Evolutionary conservation across 2,329 filamentous ascomycete genomes (phyloP).

Genomic region (Nectriaceae sp.): DNA sequence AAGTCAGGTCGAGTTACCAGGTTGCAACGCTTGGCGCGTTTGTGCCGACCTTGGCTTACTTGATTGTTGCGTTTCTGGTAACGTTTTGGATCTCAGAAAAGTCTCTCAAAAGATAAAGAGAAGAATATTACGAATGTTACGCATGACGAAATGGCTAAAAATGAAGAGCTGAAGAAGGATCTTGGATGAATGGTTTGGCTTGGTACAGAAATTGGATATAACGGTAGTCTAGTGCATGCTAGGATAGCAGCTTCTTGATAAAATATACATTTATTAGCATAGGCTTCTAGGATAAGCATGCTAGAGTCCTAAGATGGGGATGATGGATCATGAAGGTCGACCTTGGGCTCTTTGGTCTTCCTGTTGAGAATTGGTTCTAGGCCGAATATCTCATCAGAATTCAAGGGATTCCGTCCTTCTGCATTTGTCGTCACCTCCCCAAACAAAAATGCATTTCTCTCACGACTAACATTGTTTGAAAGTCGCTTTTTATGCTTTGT

Average conservation of each 20-base stretch:
- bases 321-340: neutral
- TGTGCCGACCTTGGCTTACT: constrained; percentile 38
- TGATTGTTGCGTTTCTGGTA: constrained; percentile 40
- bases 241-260: no score
- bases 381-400: constrained; percentile 56
- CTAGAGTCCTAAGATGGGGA: neutral
- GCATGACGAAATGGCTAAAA: no score
- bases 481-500: constrained; percentile 42
- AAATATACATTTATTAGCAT: no score
- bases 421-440: constrained; percentile 50
- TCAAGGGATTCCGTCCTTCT: constrained; percentile 37
- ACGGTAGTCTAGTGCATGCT: neutral
- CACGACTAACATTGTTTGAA: constrained; percentile 49
- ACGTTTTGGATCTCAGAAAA: constrained; percentile 59
- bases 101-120: constrained; percentile 43
- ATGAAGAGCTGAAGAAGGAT: no score
- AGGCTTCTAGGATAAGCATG: neutral
- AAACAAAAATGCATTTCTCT: constrained; percentile 61
- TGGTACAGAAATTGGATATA: neutral
- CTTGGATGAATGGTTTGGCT: neutral
- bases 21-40: constrained; percentile 44
- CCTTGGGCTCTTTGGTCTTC: constrained; percentile 25
- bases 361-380: constrained; percentile 53
- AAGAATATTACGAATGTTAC: neutral
- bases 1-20: constrained; percentile 70